Percentiles rank a stretch among this genome's conserved stretches.
phyloP scores from a whole-genome alignment of 352 stramenopile species.

The Phytopythium chamaehyphon region DNA sequence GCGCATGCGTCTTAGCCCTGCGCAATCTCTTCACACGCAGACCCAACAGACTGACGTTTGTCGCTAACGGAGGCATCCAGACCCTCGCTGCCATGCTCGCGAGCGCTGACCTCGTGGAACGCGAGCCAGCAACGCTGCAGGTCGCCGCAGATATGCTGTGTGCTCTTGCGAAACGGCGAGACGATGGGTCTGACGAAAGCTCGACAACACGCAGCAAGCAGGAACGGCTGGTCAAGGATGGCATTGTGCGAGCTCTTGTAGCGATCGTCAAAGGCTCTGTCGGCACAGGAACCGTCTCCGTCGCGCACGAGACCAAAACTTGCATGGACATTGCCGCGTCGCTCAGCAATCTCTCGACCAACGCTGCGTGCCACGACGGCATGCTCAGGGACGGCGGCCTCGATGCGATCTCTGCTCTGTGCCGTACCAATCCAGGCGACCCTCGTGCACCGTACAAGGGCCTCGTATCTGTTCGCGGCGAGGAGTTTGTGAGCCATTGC shows the following conservation, averaged over 20 bases:
- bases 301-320: constrained; percentile 24
- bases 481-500: constrained; percentile 66
- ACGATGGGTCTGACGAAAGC: constrained; percentile 18
- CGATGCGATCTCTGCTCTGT: constrained; percentile 46
- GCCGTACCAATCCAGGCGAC: constrained; percentile 37
- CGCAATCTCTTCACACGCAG: constrained; percentile 62
- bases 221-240: constrained; percentile 67
- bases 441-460: constrained; percentile 46
- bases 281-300: constrained; percentile 11
- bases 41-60: constrained; percentile 61
- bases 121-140: constrained; percentile 37
- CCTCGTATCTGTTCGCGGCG: constrained; percentile 53
- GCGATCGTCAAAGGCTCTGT: constrained; percentile 49
- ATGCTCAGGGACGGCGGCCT: constrained; percentile 77
- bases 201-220: constrained; percentile 8
- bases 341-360: constrained; percentile 61
- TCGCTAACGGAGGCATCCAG: constrained; percentile 51
- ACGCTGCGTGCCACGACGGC: constrained; percentile 53
- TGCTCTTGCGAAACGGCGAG: constrained; percentile 50
- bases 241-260: constrained; percentile 59
- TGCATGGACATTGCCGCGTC: constrained; percentile 64
- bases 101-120: constrained; percentile 35
- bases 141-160: constrained; percentile 69
- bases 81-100: constrained; percentile 61
- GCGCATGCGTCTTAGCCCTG: constrained; percentile 59